Conservation (phyloP, 176 grass and related monocot genomes). For the Metroxylon sagu region DNA sequence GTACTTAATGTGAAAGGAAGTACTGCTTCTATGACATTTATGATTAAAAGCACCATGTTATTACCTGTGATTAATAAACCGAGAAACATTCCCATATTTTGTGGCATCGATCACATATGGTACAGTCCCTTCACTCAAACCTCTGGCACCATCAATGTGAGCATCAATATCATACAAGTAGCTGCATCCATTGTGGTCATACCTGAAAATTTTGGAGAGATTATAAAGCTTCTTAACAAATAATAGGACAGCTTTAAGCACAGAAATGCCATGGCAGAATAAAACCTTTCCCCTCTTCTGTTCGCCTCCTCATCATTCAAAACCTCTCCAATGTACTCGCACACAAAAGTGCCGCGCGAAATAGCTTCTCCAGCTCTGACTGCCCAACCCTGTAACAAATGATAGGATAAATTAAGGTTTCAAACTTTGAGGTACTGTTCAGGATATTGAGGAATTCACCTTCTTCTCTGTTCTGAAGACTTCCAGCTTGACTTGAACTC, state of each 20-base stretch:
- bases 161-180: slow-evolving; percentile 60
- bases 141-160: slow-evolving; percentile 47
- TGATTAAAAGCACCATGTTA: neutral
- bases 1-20: no score
- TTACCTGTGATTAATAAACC: slow-evolving; percentile 99
- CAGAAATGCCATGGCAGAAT: slow-evolving; percentile 1
- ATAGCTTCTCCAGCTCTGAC: slow-evolving; percentile 77
- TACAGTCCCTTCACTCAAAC: slow-evolving; percentile 29
- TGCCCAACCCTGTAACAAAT: slow-evolving; percentile 81
- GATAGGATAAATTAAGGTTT: slow-evolving; percentile 16
- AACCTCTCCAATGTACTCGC: slow-evolving; percentile 85
- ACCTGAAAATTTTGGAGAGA: slow-evolving; percentile 30
- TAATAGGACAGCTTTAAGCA: neutral
- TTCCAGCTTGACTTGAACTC: slow-evolving; percentile 73
- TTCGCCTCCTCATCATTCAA: slow-evolving; percentile 40
- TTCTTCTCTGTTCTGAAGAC: slow-evolving; percentile 85
- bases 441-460: slow-evolving; percentile 27
- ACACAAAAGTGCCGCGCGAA: slow-evolving; percentile 79
- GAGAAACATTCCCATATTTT: slow-evolving; percentile 75
- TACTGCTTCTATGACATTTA: neutral
- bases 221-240: neutral
- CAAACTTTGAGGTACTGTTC: neutral
- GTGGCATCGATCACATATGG: slow-evolving; percentile 66
- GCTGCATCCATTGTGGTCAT: slow-evolving; percentile 29
- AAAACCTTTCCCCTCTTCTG: slow-evolving; percentile 47